These are phyloP conservation scores for Solanum chaucha DNA, from an alignment of 257 asterid genomes.

Conservation along the genomic window DNA sequence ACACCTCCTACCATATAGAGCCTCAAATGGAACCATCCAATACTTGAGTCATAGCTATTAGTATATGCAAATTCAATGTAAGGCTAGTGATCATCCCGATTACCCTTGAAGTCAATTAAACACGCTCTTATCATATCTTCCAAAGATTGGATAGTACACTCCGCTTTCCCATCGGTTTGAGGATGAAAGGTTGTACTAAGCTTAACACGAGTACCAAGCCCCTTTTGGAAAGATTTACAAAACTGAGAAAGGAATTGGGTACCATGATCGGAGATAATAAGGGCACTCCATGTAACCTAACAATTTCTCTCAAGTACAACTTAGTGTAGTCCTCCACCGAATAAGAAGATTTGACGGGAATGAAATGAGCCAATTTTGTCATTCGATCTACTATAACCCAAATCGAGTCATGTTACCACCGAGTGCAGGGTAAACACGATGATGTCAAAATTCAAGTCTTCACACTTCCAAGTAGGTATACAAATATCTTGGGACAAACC, in stretches of 20 bases:
- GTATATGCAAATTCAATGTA: too few relatives aligned
- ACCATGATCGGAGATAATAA: neutral
- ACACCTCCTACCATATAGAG: neutral
- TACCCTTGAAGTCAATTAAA: neutral
- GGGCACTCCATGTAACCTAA: neutral
- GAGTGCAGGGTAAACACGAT: neutral
- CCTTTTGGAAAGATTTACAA: neutral
- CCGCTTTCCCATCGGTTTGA: neutral
- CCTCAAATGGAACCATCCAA: neutral
- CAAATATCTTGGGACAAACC: neutral
- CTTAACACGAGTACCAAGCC: neutral
- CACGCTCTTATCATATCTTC: neutral
- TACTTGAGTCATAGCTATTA: neutral
- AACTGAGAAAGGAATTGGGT: neutral
- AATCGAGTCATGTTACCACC: too few relatives aligned
- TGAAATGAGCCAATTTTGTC: neutral
- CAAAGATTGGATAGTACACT: neutral
- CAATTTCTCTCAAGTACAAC: neutral
- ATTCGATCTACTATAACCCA: neutral
- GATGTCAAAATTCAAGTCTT: neutral
- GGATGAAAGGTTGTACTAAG: neutral
- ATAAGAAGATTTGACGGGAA: too few relatives aligned
- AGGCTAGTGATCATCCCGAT: neutral
- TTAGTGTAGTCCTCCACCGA: neutral
- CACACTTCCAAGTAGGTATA: neutral